A percentile compares a stretch with the other conserved stretches of the same genome.
Conservation (phyloP, 2,329 filamentous ascomycete species). For the Endoconidiophora laricicola region DNA sequence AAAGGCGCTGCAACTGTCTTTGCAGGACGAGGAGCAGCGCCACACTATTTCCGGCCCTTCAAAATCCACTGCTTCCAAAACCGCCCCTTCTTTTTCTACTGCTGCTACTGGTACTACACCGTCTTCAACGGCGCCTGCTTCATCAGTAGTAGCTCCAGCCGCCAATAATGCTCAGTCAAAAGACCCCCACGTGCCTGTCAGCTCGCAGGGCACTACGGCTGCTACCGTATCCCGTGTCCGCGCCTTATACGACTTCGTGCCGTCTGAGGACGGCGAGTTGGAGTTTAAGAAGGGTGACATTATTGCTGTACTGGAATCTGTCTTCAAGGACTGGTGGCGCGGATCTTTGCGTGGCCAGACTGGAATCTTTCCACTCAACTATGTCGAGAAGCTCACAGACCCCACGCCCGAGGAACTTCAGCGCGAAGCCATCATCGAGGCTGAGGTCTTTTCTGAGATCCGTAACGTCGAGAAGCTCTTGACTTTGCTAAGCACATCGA, state of each 20-base stretch:
- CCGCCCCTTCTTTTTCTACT: slow-evolving; percentile 20
- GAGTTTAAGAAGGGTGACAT: slow-evolving; percentile 95
- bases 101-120: slow-evolving; percentile 15
- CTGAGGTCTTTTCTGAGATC: slow-evolving; percentile 47
- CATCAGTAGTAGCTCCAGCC: neutral
- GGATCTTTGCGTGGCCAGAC: slow-evolving; percentile 87
- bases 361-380: slow-evolving; percentile 95
- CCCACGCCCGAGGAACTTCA: slow-evolving; percentile 89
- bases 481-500: slow-evolving; percentile 77
- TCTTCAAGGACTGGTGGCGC: slow-evolving; percentile 99
- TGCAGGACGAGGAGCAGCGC: slow-evolving; percentile 68
- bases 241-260: slow-evolving; percentile 85
- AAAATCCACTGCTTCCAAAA: slow-evolving; percentile 19
- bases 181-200: slow-evolving; percentile 33
- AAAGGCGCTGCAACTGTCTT: slow-evolving; percentile 81
- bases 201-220: slow-evolving; percentile 68
- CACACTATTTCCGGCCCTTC: slow-evolving; percentile 27
- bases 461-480: slow-evolving; percentile 55
- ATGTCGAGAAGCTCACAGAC: slow-evolving; percentile 92
- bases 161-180: neutral
- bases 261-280: slow-evolving; percentile 83
- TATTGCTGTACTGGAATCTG: slow-evolving; percentile 90
- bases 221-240: slow-evolving; percentile 90
- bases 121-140: slow-evolving; percentile 20
- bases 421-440: slow-evolving; percentile 89